A percentile compares a stretch with the other conserved stretches of the same genome.
phyloP scores from a whole-genome alignment of 2,329 filamentous ascomycete genomes.

The Pseudohalonectria lignicola region DNA sequence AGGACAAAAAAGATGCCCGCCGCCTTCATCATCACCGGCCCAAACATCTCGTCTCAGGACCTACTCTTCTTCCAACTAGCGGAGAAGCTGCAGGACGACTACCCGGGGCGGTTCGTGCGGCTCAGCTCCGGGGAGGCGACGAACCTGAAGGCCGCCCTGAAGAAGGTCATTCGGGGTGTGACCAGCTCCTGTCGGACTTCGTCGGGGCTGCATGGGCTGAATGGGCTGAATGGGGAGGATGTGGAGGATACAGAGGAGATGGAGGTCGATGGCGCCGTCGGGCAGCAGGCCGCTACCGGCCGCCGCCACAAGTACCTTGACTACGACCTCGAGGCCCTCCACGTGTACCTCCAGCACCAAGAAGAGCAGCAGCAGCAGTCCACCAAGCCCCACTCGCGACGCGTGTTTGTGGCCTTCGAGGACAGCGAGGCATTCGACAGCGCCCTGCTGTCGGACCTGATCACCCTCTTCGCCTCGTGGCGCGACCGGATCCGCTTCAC shows the following conservation, averaged over 20 bases:
- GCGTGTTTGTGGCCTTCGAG: conserved; percentile 63
- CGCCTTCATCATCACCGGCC: conserved; percentile 65
- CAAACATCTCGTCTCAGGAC: conserved; percentile 66
- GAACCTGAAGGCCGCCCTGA: conserved; percentile 63
- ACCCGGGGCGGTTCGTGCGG: conserved; percentile 47
- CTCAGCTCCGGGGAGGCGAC: conserved; percentile 60
- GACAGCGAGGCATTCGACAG: conserved; percentile 77
- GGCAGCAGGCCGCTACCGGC: not conserved
- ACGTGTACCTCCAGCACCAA: conserved; percentile 35
- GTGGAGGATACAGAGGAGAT: conserved; percentile 30
- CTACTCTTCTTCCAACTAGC: conserved; percentile 57
- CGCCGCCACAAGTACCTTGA: conserved; percentile 53
- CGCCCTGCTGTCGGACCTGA: conserved; percentile 57
- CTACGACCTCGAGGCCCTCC: conserved; percentile 66
- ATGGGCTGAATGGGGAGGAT: conserved; percentile 34
- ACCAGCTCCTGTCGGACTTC: conserved; percentile 17
- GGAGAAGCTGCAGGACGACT: conserved; percentile 34
- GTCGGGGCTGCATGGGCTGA: too few relatives aligned
- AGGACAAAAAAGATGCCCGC: conserved; percentile 54
- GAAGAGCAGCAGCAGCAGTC: too few relatives aligned
- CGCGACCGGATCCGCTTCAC: conserved; percentile 66
- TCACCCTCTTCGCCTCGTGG: conserved; percentile 58
- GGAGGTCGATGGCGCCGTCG: not conserved
- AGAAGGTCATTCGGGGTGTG: conserved; percentile 58
- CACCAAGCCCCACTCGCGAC: conserved; percentile 30